Base-by-base conservation (phyloP, 2,329 filamentous ascomycete species). In the Penicillium occitanis region DNA sequence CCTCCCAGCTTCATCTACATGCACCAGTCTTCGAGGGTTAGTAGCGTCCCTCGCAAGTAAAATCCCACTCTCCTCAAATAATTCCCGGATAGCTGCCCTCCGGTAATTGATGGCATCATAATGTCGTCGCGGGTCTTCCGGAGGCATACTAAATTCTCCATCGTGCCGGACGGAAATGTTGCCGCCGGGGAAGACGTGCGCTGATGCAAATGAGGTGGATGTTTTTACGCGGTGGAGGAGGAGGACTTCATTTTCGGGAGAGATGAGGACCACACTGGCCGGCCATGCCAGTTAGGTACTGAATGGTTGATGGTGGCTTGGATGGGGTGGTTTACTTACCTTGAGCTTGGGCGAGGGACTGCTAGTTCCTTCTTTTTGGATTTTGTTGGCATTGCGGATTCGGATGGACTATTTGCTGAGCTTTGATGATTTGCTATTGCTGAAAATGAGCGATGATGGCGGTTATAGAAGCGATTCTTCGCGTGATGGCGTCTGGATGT, bases 111-210 rank as follows among this genome's bases (percentile, higher is more conserved):
- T 80, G 0, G 88, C 88, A 75, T 97, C 93, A 11, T 82, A 77
- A 72, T 97, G 93, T 13, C 89, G 81, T 10, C 78, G 80, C 0
- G 81, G 77, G 33, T 87, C 82, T 17, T 83, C 83, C 0, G 78
- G 73, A 0, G 78, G 77, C 0, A 19, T 8, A 44, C 87, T 83
- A 13, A 84, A 80, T 22, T 77, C 71, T 37, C 91, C 93, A 71
- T 98, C 94, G 72, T 97, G 92, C n/a, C 42, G 37, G 22, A 86
- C 86, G 0, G 86, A 78, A 13, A 92, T 90, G 25, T 97, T 84
- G 5, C 95, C 95, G 40, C 95, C 95, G 0, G 95, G 94, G 71
- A 99, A 99, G 68, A 99, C 95, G 74, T 98, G 93, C 0, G 94
- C 95, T 0, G 92, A 94, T 3, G 94, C 87, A 74, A 97, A 98